A percentile compares a stretch with the other conserved stretches of the same genome.
phyloP scores from a whole-genome alignment of 768 basidiomycete species.

The Calvatia gigantea region DNA sequence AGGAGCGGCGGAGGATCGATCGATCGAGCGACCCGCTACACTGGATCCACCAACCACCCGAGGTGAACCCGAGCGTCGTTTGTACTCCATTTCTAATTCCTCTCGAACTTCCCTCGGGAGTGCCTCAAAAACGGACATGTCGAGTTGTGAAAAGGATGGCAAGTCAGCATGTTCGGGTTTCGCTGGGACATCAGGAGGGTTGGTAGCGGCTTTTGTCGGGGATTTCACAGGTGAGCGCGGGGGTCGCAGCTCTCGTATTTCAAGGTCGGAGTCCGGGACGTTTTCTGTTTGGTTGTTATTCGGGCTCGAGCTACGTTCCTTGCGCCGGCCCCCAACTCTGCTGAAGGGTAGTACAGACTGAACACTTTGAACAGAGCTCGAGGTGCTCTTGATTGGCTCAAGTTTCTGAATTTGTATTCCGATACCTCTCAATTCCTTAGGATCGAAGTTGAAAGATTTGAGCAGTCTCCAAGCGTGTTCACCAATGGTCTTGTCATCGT shows the following conservation, averaged over 20 bases:
- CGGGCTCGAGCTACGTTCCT: background rate
- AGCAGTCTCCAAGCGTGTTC: slow-evolving; percentile 76
- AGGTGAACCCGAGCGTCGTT: slow-evolving; percentile 54
- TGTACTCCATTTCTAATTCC: slow-evolving; percentile 67
- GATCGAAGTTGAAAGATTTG: slow-evolving; percentile 70
- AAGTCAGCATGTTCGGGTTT: slow-evolving; percentile 36
- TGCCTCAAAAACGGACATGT: slow-evolving; percentile 64
- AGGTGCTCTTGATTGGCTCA: slow-evolving; percentile 42
- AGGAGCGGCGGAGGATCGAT: background rate
- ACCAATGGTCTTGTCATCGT: slow-evolving; percentile 68
- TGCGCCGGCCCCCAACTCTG: slow-evolving; percentile 12
- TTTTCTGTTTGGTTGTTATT: slow-evolving; percentile 8
- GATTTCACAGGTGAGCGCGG: slow-evolving; percentile 17
- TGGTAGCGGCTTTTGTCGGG: slow-evolving; percentile 5
- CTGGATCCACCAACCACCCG: slow-evolving; percentile 9
- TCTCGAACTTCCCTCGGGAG: slow-evolving; percentile 66
- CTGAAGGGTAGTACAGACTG: slow-evolving; percentile 66
- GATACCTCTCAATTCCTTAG: slow-evolving; percentile 86
- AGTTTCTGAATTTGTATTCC: slow-evolving; percentile 91
- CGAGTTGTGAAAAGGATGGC: slow-evolving; percentile 76
- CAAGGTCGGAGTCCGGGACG: slow-evolving; percentile 5
- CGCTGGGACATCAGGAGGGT: slow-evolving; percentile 14
- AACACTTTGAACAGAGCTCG: slow-evolving; percentile 34
- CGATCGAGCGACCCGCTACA: background rate
- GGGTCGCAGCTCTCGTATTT: background rate